These are phyloP conservation scores for Eleusine indica DNA, from an alignment of 176 grass and related monocot genomes.

Conservation along the genomic window DNA sequence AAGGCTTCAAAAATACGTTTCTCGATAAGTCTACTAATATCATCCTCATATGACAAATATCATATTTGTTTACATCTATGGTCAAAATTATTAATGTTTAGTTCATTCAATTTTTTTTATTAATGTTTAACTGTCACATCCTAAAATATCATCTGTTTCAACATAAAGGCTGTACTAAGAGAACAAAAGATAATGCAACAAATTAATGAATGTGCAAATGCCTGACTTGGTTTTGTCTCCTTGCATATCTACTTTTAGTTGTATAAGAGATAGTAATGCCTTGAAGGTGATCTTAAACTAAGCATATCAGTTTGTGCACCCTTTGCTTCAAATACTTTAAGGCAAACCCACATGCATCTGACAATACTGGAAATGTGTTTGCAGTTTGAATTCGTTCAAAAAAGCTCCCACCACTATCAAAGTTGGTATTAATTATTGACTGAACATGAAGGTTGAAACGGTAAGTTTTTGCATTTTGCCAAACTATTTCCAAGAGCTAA, in stretches of 20 bases:
- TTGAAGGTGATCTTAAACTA: neutral
- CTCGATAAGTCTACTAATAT: conserved; percentile 9
- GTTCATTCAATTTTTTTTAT: neutral
- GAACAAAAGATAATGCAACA: neutral
- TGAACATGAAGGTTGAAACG: conserved; percentile 5
- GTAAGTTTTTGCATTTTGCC: neutral
- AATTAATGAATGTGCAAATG: neutral
- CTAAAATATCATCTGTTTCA: neutral
- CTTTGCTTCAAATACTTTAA: neutral
- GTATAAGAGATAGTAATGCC: neutral
- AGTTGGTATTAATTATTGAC: conserved; percentile 14
- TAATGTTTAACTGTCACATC: neutral
- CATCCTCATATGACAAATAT: neutral
- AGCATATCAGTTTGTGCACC: neutral
- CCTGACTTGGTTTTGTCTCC: neutral
- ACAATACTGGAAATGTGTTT: conserved; percentile 4
- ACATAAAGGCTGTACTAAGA: neutral
- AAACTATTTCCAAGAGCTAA: conserved; percentile 19
- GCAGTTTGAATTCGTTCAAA: neutral
- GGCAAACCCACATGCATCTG: neutral
- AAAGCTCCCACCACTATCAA: conserved; percentile 3
- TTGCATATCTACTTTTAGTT: neutral
- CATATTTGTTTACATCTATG: neutral
- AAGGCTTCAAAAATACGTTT: neutral
- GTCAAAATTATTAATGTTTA: neutral